A percentile compares a stretch with the other conserved stretches of the same genome.
phyloP scores from a whole-genome alignment of 2,329 filamentous ascomycete genomes.

The Fusarium pininemorale region DNA sequence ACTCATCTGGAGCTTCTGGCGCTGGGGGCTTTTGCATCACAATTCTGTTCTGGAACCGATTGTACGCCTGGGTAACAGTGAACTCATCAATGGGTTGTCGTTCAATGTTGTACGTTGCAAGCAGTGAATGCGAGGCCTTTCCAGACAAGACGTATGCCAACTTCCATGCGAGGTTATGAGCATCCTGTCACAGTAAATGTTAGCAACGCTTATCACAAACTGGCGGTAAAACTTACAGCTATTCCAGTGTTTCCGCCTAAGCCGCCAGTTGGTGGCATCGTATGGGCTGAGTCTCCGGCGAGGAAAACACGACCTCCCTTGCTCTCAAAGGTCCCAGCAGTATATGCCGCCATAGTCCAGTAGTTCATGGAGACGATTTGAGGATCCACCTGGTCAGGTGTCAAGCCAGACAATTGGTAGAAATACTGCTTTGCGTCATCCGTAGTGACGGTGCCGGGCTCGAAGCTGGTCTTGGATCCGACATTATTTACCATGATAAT shows the following conservation, averaged over 20 bases:
- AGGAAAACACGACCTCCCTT: background rate
- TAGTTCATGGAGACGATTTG: background rate
- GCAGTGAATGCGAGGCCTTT: background rate
- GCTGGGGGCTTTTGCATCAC: background rate
- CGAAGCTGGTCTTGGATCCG: background rate
- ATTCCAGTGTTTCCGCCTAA: background rate
- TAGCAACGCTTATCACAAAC: fast-evolving
- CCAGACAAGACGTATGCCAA: background rate
- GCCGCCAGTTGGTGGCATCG: background rate
- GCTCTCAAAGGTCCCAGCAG: background rate
- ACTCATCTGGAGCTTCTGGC: background rate
- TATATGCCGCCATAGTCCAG: background rate
- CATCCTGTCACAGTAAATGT: background rate
- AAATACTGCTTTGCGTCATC: background rate
- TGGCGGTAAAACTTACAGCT: background rate
- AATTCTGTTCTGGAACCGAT: background rate
- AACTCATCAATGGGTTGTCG: background rate
- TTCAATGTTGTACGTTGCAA: background rate
- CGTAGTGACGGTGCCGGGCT: background rate
- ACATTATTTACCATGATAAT: background rate
- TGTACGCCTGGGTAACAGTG: background rate
- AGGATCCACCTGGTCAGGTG: background rate
- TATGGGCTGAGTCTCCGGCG: background rate
- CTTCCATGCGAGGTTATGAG: background rate
- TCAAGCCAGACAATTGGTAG: background rate